Base-by-base conservation (phyloP, 23 red algal genomes). In the Gracilaria domingensis region DNA sequence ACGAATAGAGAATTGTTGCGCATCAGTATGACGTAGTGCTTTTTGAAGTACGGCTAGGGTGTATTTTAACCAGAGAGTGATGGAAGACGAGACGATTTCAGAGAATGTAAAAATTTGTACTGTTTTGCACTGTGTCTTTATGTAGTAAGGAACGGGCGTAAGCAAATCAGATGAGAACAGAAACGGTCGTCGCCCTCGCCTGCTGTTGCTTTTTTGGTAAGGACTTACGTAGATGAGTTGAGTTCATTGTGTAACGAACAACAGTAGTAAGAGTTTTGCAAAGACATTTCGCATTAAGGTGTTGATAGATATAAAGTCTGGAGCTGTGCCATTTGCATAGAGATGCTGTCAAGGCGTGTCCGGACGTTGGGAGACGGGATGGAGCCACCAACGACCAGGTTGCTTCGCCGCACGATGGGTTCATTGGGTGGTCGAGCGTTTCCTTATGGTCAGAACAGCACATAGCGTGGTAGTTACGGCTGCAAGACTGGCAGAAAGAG, bases 31-130 rank as follows among this genome's bases (percentile, higher is more conserved):
- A 38, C 65, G 71, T 75, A 18, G 20, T 45, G 17, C 45, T 17
- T 20, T 40, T 36, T 75, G 69, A 49, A 75, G 29, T 29, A 87
- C 40, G 14, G 40, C 33, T 7, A 87, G 25, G 24, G 20, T 0
- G 60, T 86, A 86, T 11, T 86, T 35, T 37, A 87, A 2, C 83
- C 62, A 87, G 20, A 75, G 66, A 12, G 29, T 60, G 14, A 87
- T 9, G 14, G 66, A 56, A 20, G 69, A 87, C 7, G 66, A 66
- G 9, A 87, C 69, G 11, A 87, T 42, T 55, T 66, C 34, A 87
- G 75, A 87, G 44, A 87, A 56, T 32, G 45, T 65, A 57, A 24
- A 29, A 13, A 73, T 25, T 32, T 32, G 38, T 24, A 58, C 75
- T 53, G 28, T 38, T 12, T 26, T 45, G 69, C 16, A 32, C n/a